Evolutionary conservation across 2,329 filamentous ascomycete species (phyloP).

Genomic region (Exserohilum turcica): DNA sequence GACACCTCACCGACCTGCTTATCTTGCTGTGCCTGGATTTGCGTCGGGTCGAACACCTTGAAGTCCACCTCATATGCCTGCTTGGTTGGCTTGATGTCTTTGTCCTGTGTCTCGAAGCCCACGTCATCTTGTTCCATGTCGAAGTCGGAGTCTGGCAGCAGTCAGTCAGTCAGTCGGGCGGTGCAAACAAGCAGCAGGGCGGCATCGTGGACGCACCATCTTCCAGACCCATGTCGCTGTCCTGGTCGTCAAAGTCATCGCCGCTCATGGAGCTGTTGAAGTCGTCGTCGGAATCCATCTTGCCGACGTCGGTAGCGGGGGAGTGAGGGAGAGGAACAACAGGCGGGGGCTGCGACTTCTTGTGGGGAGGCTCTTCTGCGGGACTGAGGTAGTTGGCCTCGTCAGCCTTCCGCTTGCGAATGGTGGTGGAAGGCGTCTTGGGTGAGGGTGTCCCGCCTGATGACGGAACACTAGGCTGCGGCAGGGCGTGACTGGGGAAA

Average conservation of each 20-base stretch:
- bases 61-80: slow-evolving; percentile 83
- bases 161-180: slow-evolving; percentile 16
- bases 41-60: slow-evolving; percentile 76
- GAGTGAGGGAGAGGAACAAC: slow-evolving; percentile 37
- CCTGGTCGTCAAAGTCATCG: slow-evolving; percentile 75
- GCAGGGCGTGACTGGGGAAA: slow-evolving; percentile 15
- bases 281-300: slow-evolving; percentile 96
- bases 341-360: slow-evolving; percentile 26
- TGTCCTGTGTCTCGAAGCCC: slow-evolving; percentile 67
- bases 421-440: slow-evolving; percentile 45
- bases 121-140: slow-evolving; percentile 65
- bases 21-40: slow-evolving; percentile 85
- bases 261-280: slow-evolving; percentile 85
- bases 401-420: slow-evolving; percentile 49
- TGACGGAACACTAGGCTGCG: slow-evolving; percentile 50
- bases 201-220: slow-evolving; percentile 44
- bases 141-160: slow-evolving; percentile 54
- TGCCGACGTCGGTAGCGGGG: slow-evolving; percentile 48
- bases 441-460: slow-evolving; percentile 44
- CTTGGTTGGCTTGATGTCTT: slow-evolving; percentile 73
- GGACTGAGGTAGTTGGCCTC: slow-evolving; percentile 37
- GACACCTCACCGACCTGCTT: slow-evolving; percentile 88
- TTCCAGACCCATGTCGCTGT: slow-evolving; percentile 67
- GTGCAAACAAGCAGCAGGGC: slow-evolving; percentile 9
- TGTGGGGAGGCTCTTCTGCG: slow-evolving; percentile 39